These are phyloP conservation scores for Apiotrichum akiyoshidainum DNA, from an alignment of 1,284 basidiomycete genomes.

Conservation along the genomic window DNA sequence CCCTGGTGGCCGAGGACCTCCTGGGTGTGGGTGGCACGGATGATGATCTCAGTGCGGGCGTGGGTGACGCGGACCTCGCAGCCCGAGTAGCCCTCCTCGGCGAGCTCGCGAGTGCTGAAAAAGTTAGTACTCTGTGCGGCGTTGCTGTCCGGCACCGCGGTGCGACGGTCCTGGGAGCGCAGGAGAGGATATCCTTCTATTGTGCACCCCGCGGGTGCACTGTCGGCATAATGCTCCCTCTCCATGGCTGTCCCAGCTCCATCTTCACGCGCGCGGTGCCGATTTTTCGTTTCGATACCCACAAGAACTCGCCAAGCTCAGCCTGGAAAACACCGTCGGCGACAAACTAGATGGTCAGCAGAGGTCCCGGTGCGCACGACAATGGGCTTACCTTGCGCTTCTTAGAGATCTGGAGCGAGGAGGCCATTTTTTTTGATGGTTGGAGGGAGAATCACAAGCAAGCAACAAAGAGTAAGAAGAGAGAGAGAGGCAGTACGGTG, in stretches of 20 bases:
- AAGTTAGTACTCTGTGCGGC: not conserved
- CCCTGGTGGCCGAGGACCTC: slow-evolving; percentile 99
- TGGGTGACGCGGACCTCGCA: slow-evolving; percentile 99
- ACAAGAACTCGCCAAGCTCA: slow-evolving; percentile 95
- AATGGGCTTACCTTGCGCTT: slow-evolving; percentile 63
- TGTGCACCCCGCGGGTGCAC: no score
- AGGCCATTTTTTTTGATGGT: slow-evolving; percentile 38
- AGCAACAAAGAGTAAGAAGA: not conserved
- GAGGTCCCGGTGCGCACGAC: not conserved
- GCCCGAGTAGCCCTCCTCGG: slow-evolving; percentile 99
- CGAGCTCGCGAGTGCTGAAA: slow-evolving; percentile 83
- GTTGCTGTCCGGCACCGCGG: not conserved
- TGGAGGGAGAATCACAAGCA: slow-evolving; percentile 9
- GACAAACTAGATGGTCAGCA: slow-evolving; percentile 61
- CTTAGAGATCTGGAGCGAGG: slow-evolving; percentile 80
- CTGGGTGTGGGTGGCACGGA: slow-evolving; percentile 99
- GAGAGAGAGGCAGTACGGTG: not conserved
- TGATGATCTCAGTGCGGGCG: slow-evolving; percentile 99
- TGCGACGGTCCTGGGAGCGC: not conserved
- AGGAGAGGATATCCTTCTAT: not conserved
- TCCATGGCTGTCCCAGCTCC: no score
- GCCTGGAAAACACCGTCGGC: slow-evolving; percentile 98
- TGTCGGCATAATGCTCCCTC: no score
- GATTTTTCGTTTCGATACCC: slow-evolving; percentile 19
- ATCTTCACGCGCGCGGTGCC: no score